A percentile compares a stretch with the other conserved stretches of the same genome.
These are phyloP conservation scores for Paecilomyces dactylethromorphus DNA, from an alignment of 2,329 filamentous ascomycete species.

Conservation along the genomic window DNA sequence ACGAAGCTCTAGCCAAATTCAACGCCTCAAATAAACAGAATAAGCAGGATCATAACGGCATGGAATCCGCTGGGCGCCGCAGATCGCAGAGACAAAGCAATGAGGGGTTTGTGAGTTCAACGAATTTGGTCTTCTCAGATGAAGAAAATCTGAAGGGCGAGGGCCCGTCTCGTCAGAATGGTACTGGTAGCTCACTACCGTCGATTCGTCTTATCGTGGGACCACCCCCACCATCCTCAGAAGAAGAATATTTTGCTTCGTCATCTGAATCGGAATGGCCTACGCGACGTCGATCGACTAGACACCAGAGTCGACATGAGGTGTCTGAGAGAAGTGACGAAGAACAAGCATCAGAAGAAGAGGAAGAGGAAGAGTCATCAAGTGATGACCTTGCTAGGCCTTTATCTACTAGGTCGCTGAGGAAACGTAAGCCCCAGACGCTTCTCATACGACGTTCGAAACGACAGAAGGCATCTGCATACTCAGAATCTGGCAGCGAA, in stretches of 20 bases:
- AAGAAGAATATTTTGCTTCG: slow-evolving; percentile 7
- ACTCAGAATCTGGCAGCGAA: slow-evolving; percentile 9
- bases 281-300: slow-evolving; percentile 3
- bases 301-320: background rate
- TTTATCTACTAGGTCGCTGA: slow-evolving; percentile 4
- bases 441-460: slow-evolving; percentile 5
- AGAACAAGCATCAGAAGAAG: slow-evolving; percentile 1
- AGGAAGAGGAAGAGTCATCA: slow-evolving; percentile 6
- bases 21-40: slow-evolving; percentile 7
- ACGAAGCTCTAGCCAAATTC: slow-evolving; percentile 17
- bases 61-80: background rate
- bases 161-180: background rate
- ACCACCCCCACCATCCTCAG: slow-evolving; percentile 2
- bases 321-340: slow-evolving; percentile 13
- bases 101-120: slow-evolving; percentile 9
- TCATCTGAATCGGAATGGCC: background rate
- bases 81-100: background rate
- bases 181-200: background rate
- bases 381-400: slow-evolving; percentile 17
- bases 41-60: background rate
- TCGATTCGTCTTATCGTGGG: background rate
- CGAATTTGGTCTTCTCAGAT: slow-evolving; percentile 8
- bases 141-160: slow-evolving; percentile 4
- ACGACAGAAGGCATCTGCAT: slow-evolving; percentile 3
- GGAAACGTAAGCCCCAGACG: slow-evolving; percentile 9